These are phyloP conservation scores for Aspergillus brasiliensis DNA, from an alignment of 2,329 filamentous ascomycete species.

Conservation along the genomic window DNA sequence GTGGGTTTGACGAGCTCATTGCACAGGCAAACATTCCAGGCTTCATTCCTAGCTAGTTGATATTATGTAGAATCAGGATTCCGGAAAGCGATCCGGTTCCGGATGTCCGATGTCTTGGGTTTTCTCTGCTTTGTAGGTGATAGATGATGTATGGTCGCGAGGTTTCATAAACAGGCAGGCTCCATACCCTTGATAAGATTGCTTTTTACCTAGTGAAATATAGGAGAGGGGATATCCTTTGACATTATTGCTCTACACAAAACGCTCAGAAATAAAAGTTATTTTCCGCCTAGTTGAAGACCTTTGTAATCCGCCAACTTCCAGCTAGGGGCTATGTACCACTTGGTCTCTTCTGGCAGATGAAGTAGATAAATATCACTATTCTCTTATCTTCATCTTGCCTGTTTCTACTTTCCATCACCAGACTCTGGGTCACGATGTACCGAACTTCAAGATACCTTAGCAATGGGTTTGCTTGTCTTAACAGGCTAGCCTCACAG, in stretches of 20 bases:
- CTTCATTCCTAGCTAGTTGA: not conserved
- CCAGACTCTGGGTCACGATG: not conserved
- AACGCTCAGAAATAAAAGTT: no score
- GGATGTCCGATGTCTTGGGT: not conserved
- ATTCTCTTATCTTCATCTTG: not conserved
- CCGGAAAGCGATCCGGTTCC: not conserved
- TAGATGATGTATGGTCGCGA: not conserved
- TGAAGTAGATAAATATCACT: not conserved
- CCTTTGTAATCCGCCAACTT: not conserved
- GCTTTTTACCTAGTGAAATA: no score
- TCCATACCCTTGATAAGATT: no score
- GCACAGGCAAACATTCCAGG: not conserved
- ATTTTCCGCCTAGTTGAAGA: no score
- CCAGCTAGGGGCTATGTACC: not conserved
- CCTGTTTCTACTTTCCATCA: not conserved
- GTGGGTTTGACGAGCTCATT: not conserved
- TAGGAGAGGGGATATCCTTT: no score
- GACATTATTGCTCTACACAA: no score
- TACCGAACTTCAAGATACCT: not conserved
- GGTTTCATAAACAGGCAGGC: not conserved
- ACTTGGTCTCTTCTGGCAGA: not conserved
- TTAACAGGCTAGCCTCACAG: not conserved
- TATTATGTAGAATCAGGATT: not conserved
- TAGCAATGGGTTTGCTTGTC: not conserved
- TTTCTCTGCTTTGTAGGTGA: not conserved